phyloP scores from a whole-genome alignment of 306 rosid genomes.

The Acacia crassicarpa region DNA sequence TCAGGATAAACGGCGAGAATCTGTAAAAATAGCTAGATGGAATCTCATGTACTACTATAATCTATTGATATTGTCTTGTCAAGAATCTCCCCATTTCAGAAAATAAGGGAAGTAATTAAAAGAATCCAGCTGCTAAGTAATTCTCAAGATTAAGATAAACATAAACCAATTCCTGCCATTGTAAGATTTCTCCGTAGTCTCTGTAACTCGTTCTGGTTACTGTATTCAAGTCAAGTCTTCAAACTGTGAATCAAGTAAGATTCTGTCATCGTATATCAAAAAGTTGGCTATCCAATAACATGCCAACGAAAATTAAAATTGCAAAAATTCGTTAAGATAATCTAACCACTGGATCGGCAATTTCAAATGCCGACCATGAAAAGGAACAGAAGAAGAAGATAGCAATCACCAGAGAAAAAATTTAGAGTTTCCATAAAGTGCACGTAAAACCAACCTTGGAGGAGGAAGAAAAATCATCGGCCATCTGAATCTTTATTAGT shows the following conservation, averaged over 20 bases:
- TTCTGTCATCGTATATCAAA: not conserved
- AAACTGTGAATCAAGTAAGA: not conserved
- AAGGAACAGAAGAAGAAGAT: not conserved
- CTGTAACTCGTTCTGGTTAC: not conserved
- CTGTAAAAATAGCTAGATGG: not conserved
- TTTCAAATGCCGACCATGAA: conserved; percentile 49
- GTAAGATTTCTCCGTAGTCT: not conserved
- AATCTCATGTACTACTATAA: not conserved
- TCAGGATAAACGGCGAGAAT: not conserved
- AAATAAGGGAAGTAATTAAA: not conserved
- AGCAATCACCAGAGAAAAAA: too few relatives aligned
- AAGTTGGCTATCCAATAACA: not conserved
- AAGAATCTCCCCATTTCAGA: not conserved
- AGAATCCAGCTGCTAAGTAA: not conserved
- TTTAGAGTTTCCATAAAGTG: too few relatives aligned
- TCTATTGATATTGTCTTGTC: not conserved
- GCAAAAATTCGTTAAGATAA: conserved; percentile 19
- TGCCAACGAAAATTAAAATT: conserved; percentile 18
- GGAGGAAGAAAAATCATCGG: conserved; percentile 54
- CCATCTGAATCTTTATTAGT: conserved; percentile 43
- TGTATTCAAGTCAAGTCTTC: too few relatives aligned
- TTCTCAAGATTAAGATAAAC: conserved; percentile 5
- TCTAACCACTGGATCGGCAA: conserved; percentile 48
- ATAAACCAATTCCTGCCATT: conserved; percentile 71
- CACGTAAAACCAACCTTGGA: too few relatives aligned